phyloP scores from a whole-genome alignment of 108 stramenopile species.

The Pseudonitzschia pungens region DNA sequence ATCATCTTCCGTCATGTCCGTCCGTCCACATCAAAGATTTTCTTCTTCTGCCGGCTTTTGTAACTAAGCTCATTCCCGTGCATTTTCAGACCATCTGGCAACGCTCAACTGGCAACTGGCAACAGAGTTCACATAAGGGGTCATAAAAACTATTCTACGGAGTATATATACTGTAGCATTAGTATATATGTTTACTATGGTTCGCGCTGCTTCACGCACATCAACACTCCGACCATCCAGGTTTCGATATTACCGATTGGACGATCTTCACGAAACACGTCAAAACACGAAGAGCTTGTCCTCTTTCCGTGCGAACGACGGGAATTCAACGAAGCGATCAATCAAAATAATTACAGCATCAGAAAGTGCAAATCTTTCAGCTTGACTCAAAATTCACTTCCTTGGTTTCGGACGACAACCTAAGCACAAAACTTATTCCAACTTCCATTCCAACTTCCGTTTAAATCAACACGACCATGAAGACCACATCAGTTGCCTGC shows the following conservation, averaged over 20 bases:
- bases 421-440: background rate
- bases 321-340: background rate
- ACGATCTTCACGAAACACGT: background rate
- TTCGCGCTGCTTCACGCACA: background rate
- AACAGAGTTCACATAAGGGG: too few relatives aligned
- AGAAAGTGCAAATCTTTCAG: background rate
- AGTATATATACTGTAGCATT: too few relatives aligned
- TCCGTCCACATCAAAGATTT: too few relatives aligned
- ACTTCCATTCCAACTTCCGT: background rate
- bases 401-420: background rate
- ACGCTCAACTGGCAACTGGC: too few relatives aligned
- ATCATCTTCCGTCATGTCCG: too few relatives aligned
- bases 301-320: background rate
- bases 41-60: background rate
- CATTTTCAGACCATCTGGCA: background rate
- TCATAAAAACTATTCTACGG: too few relatives aligned
- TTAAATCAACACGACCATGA: background rate
- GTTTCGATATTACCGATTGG: background rate
- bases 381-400: background rate
- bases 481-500: slow-evolving; percentile 1
- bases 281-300: background rate
- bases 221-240: background rate
- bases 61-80: background rate
- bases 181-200: too few relatives aligned
- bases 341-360: background rate